Base-by-base conservation (phyloP, 768 basidiomycete genomes). In the Amyloporia xantha region DNA sequence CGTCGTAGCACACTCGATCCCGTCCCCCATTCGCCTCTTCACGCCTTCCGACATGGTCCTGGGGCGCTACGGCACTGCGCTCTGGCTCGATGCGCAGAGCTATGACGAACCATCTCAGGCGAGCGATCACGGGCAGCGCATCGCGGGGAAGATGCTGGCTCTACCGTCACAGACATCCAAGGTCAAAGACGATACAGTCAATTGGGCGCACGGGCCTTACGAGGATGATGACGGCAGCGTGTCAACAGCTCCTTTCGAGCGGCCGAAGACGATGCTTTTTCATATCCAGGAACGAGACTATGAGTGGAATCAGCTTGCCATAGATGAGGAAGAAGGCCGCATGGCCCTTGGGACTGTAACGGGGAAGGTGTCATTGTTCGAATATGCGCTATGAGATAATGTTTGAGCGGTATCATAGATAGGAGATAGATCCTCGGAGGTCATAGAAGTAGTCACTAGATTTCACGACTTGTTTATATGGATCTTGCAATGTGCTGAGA, bases 51-150 rank as follows among this genome's bases (percentile, higher is more conserved):
- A 80, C 41, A 71, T 81, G 65, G 67, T 68, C 0, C 55, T 86
- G 17, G 83, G 83, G 1, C 65, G 62, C 3, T 73, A 77, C 55
- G 84, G 84, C 3, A 84, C 80, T 4, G 77, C 76, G 4, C 54
- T 87, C 13, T 87, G 82, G 79, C 65, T 84, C 27, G 85, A 87
- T 54, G 78, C 69, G 41, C 77, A 83, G 42, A 76, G 77, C 0
- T 78, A 80, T 50, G 66, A 30, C 72, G 46, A 38, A 37, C 53
- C 51, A 11, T 49, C 48, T 12, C 62, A 61, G 52, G 62, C 58
- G 7, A 59, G 56, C 21, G 62, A 77, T 43, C 67, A 61, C 6
- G n/a, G n/a, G n/a, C 84, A 87, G 60, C 71, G 84, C 41, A 59
- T 86, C 19, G 83, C 79, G 0, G 79, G 77, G n/a, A 45, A 38